These are phyloP conservation scores for Eimeria tenella DNA, from an alignment of 169 alveolate species.

Conservation along the genomic window DNA sequence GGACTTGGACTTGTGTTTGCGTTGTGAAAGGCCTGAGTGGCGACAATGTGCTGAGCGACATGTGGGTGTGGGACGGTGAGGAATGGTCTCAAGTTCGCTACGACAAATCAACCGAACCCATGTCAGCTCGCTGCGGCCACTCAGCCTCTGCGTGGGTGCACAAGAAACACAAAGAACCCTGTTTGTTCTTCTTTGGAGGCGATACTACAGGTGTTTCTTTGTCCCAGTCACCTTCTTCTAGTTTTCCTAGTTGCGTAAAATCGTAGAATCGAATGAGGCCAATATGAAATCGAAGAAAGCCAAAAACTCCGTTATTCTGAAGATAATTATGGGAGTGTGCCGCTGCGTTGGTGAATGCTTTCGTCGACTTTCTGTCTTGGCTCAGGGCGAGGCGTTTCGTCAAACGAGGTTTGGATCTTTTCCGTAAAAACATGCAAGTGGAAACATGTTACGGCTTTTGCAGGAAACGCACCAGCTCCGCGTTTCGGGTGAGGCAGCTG, in stretches of 20 bases:
- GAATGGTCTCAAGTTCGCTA: slow-evolving; percentile 67
- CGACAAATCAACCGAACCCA: slow-evolving; percentile 23
- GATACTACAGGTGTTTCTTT: slow-evolving; percentile 43
- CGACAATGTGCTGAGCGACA: slow-evolving; percentile 63
- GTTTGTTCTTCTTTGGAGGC: slow-evolving; percentile 74
- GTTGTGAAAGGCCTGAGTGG: slow-evolving; percentile 29
- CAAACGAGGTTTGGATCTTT: slow-evolving; percentile 74
- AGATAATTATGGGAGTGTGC: no score
- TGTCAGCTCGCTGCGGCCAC: slow-evolving; percentile 74
- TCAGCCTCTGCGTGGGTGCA: slow-evolving; percentile 72
- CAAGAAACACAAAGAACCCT: slow-evolving; percentile 71
- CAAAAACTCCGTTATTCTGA: not conserved
- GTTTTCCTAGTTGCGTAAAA: not conserved
- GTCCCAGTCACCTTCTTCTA: no score
- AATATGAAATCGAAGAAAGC: not conserved
- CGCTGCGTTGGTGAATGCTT: no score
- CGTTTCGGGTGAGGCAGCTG: slow-evolving; percentile 62
- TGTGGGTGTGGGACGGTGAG: slow-evolving; percentile 72
- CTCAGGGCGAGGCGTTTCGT: slow-evolving; percentile 59
- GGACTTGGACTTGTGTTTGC: not conserved
- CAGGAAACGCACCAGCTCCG: slow-evolving; percentile 70
- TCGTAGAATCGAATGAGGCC: not conserved
- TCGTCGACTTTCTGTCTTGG: not conserved
- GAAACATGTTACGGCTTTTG: slow-evolving; percentile 65
- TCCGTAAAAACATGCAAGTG: slow-evolving; percentile 32